Conservation (phyloP, 257 asterid genomes). For the Capsicum chinense region DNA sequence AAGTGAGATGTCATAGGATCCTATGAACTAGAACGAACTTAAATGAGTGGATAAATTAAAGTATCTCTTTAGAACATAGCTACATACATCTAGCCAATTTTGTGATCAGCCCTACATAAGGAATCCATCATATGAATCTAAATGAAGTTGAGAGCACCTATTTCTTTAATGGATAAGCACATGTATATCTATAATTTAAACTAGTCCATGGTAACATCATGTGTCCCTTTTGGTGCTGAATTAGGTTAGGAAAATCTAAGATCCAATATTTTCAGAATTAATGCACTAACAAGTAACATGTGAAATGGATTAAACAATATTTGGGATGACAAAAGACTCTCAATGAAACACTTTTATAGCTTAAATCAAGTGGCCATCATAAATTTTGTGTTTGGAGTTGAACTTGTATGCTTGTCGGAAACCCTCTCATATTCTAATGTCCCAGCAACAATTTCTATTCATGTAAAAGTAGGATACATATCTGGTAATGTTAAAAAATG, state of each 20-base stretch:
- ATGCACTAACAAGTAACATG: slow-evolving; percentile 4
- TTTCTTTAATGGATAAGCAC: background rate
- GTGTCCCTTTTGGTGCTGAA: background rate
- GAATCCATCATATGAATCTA: background rate
- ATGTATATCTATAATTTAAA: background rate
- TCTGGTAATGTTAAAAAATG: background rate
- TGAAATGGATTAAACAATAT: background rate
- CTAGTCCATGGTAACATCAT: background rate
- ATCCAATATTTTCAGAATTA: background rate
- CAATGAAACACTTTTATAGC: background rate
- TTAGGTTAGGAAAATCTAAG: background rate
- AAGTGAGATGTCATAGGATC: slow-evolving; percentile 20
- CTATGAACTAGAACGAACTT: slow-evolving; percentile 9
- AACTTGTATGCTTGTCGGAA: background rate
- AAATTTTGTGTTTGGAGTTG: background rate
- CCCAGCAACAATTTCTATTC: background rate
- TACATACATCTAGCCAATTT: slow-evolving; percentile 15
- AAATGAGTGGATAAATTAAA: background rate
- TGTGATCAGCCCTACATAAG: background rate
- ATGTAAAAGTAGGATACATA: background rate
- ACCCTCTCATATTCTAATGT: background rate
- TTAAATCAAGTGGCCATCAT: background rate
- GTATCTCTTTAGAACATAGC: background rate
- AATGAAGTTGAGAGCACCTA: background rate
- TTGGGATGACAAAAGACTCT: background rate